Conservation (phyloP, 345 rosid species). For the Kernera saxatilis region DNA sequence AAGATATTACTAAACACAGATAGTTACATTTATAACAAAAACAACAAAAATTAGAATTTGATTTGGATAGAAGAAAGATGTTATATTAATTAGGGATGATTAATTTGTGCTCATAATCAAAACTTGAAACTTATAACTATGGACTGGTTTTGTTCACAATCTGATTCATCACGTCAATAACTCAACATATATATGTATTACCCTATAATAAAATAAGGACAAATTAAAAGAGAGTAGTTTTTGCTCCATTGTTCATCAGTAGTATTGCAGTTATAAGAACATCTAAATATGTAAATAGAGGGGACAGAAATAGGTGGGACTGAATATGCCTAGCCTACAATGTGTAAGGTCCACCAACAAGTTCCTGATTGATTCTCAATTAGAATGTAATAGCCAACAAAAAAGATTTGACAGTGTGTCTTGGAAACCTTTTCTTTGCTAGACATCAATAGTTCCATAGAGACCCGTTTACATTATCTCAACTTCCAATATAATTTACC, state of each 20-base stretch:
- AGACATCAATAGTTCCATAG: slow-evolving; percentile 4
- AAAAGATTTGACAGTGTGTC: slow-evolving; percentile 5
- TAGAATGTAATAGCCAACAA: slow-evolving; percentile 15
- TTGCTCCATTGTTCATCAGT: neutral
- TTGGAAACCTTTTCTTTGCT: neutral
- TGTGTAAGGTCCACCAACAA: slow-evolving; percentile 17
- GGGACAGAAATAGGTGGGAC: slow-evolving; percentile 18
- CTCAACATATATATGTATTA: neutral
- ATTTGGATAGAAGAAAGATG: neutral
- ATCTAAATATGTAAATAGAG: neutral
- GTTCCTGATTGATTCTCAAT: slow-evolving; percentile 19
- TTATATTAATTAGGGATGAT: neutral
- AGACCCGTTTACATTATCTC: neutral
- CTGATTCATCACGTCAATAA: neutral
- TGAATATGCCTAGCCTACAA: slow-evolving; percentile 10
- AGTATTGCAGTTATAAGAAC: neutral
- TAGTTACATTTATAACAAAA: neutral
- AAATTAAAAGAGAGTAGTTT: neutral
- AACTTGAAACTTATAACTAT: neutral
- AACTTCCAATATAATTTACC: neutral
- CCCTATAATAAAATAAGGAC: neutral
- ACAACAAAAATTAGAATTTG: neutral
- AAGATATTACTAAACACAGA: neutral
- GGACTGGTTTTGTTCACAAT: neutral
- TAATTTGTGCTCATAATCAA: neutral